Conservation (phyloP, 2,329 filamentous ascomycete genomes). For the Fusarium sarcochroum region DNA sequence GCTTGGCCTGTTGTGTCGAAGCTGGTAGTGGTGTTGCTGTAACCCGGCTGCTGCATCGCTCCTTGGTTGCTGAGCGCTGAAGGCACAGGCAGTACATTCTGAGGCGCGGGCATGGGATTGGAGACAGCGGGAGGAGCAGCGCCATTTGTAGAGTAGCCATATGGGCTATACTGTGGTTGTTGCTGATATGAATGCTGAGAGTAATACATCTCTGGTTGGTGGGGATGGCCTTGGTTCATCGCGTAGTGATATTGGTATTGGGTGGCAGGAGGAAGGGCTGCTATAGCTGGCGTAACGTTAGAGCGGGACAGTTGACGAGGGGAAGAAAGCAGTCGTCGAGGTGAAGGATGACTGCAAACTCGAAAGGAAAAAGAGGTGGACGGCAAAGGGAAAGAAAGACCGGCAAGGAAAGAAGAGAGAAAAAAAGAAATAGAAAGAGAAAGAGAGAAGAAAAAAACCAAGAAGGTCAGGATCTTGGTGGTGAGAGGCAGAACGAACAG, state of each 20-base stretch:
- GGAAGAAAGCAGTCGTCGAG: constrained; percentile 68
- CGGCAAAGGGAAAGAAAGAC: constrained; percentile 36
- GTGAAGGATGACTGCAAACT: constrained; percentile 69
- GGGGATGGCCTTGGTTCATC: constrained; percentile 81
- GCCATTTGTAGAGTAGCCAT: constrained; percentile 79
- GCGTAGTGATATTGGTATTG: constrained; percentile 53
- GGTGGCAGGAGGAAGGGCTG: constrained; percentile 21
- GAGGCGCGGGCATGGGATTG: constrained; percentile 72
- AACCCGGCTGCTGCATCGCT: constrained; percentile 59
- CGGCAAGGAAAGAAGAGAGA: constrained; percentile 49
- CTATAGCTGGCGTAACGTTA: constrained; percentile 24
- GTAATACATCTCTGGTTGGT: constrained; percentile 73
- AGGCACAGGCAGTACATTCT: constrained; percentile 79
- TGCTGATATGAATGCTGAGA: constrained; percentile 81
- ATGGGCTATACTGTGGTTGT: constrained; percentile 74
- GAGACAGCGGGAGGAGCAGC: constrained; percentile 76
- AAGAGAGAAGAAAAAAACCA: constrained; percentile 42
- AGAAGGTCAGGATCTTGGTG: constrained; percentile 50
- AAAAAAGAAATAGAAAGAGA: constrained; percentile 52
- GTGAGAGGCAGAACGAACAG: constrained; percentile 48
- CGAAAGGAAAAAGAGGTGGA: constrained; percentile 57
- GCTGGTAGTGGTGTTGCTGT: constrained; percentile 63
- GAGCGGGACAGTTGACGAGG: constrained; percentile 30
- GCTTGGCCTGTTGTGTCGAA: constrained; percentile 93
- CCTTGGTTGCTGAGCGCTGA: constrained; percentile 64